Percentiles rank a stretch among this genome's conserved stretches.
Evolutionary conservation across 495 filamentous ascomycete genomes (phyloP).

Genomic region (Hyaloscypha bicolor): DNA sequence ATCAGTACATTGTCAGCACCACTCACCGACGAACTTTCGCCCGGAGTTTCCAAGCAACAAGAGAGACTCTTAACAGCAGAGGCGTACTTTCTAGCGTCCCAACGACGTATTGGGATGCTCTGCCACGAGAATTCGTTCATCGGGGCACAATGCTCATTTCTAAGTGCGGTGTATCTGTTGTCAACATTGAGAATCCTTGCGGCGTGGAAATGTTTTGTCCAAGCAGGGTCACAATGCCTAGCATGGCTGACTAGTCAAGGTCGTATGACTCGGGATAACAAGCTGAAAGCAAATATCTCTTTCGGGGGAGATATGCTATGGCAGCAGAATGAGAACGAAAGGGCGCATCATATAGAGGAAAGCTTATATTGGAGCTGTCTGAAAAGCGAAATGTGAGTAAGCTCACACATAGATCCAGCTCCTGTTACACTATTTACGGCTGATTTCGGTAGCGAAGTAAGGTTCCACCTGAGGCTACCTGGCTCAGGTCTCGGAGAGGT

Average conservation of each 20-base stretch:
- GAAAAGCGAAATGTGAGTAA: conserved; percentile 1
- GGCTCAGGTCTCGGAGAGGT: not conserved
- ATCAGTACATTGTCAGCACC: conserved; percentile 3
- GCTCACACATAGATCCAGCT: not conserved
- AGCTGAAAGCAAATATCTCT: not conserved
- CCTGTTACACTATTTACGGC: not conserved
- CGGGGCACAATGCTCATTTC: conserved; percentile 5
- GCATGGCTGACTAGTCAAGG: conserved; percentile 7
- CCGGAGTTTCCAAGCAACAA: conserved; percentile 5
- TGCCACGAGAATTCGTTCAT: not conserved
- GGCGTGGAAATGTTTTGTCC: conserved; percentile 7
- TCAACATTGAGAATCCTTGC: conserved; percentile 5
- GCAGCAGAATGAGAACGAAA: conserved; percentile 2
- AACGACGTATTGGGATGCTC: not conserved
- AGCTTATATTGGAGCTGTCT: conserved; percentile 3
- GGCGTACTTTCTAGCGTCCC: not conserved
- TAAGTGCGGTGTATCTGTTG: conserved; percentile 4
- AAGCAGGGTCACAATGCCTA: not conserved
- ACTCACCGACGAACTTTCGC: not conserved
- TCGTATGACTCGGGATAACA: not conserved
- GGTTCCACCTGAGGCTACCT: not conserved
- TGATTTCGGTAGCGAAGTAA: not conserved
- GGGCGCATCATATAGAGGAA: conserved; percentile 3
- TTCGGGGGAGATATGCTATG: not conserved
- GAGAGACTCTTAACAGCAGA: conserved; percentile 1